Conservation (phyloP, 2,329 filamentous ascomycete genomes). For the Xylaria sp. region DNA sequence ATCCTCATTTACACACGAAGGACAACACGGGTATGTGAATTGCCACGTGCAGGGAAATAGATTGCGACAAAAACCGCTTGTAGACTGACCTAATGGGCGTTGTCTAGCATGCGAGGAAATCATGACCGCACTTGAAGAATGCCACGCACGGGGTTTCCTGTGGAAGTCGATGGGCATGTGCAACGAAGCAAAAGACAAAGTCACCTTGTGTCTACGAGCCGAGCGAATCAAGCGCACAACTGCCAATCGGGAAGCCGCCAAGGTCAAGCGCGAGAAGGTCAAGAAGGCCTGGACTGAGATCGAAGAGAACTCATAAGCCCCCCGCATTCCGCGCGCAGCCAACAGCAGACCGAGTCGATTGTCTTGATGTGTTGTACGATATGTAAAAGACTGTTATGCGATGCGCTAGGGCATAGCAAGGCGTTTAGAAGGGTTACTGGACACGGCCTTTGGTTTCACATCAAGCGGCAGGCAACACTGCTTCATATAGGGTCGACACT, state of each 20-base stretch:
- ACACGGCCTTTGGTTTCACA: neutral
- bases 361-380: conserved; percentile 18
- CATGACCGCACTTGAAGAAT: conserved; percentile 93
- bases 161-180: conserved; percentile 91
- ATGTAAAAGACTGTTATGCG: conserved; percentile 1
- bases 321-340: neutral
- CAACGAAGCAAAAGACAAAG: conserved; percentile 81
- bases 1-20: conserved; percentile 95
- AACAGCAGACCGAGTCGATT: neutral
- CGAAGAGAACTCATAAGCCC: conserved; percentile 66
- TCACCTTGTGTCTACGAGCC: conserved; percentile 82
- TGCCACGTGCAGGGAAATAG: neutral
- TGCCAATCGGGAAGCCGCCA: conserved; percentile 73
- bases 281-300: conserved; percentile 81
- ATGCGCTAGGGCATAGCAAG: conserved; percentile 17
- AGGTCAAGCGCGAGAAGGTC: conserved; percentile 73
- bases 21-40: conserved; percentile 75
- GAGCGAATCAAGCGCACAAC: conserved; percentile 81
- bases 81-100: neutral
- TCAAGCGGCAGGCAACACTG: neutral
- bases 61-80: neutral
- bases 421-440: conserved; percentile 25
- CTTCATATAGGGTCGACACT: neutral
- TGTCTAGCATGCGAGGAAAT: conserved; percentile 86
- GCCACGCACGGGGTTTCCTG: conserved; percentile 89